Evolutionary conservation across 148 eudicot genomes (phyloP).

Genomic region (Arctostaphylos glauca): DNA sequence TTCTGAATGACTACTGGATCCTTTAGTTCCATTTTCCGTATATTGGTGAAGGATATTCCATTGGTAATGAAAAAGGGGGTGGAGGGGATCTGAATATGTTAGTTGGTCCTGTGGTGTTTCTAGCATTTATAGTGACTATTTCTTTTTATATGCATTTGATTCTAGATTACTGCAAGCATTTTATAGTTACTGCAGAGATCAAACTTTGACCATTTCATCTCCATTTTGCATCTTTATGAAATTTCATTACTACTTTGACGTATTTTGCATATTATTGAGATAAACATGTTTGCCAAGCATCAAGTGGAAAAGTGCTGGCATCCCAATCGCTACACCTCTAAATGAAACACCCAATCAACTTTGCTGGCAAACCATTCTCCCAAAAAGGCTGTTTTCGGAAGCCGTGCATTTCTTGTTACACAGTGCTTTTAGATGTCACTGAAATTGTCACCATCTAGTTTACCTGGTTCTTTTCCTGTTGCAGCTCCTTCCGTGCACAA

Average conservation of each 20-base stretch:
- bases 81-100: too few species aligned
- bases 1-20: not conserved
- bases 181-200: not conserved
- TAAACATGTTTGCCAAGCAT: slow-evolving; percentile 21
- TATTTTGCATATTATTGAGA: not conserved
- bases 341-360: slow-evolving; percentile 17
- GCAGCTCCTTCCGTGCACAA: slow-evolving; percentile 34
- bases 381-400: slow-evolving; percentile 16
- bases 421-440: not conserved
- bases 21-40: too few species aligned
- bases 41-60: too few species aligned
- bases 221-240: not conserved
- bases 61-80: too few species aligned
- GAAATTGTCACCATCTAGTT: not conserved
- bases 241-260: not conserved
- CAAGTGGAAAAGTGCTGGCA: slow-evolving; percentile 14
- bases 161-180: not conserved
- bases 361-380: slow-evolving; percentile 31
- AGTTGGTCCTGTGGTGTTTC: not conserved
- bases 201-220: not conserved
- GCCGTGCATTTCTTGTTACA: not conserved
- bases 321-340: slow-evolving; percentile 39
- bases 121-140: not conserved
- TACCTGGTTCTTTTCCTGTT: slow-evolving; percentile 16
- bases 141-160: not conserved